A percentile compares a stretch with the other conserved stretches of the same genome.
phyloP scores from a whole-genome alignment of 495 filamentous ascomycete genomes.

The Penicillium soppii region DNA sequence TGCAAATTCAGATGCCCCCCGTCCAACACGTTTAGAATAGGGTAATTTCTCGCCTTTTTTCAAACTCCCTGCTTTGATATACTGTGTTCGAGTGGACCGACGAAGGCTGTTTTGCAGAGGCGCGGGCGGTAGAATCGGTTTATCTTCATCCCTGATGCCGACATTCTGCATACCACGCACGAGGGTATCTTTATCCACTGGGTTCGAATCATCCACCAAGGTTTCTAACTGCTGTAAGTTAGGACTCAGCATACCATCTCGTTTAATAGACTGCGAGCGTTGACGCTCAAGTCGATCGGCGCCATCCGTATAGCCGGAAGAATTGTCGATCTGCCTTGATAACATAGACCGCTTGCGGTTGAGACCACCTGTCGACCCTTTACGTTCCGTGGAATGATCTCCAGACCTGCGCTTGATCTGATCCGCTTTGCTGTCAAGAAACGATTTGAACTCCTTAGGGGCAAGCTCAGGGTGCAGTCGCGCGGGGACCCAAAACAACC shows the following conservation, averaged over 20 bases:
- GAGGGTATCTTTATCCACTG: slow-evolving; percentile 40
- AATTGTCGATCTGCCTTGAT: slow-evolving; percentile 82
- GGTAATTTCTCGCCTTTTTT: slow-evolving; percentile 74
- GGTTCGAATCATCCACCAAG: slow-evolving; percentile 78
- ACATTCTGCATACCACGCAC: slow-evolving; percentile 38
- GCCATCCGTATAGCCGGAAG: slow-evolving; percentile 78
- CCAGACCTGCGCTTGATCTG: slow-evolving; percentile 82
- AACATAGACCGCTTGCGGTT: slow-evolving; percentile 94
- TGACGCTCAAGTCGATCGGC: slow-evolving; percentile 81
- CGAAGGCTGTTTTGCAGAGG: slow-evolving; percentile 77
- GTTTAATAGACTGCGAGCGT: slow-evolving; percentile 55
- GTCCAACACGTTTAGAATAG: slow-evolving; percentile 71
- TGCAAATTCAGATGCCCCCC: slow-evolving; percentile 55
- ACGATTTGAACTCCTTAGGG: slow-evolving; percentile 94
- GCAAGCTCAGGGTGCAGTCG: slow-evolving; percentile 92
- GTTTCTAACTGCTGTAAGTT: slow-evolving; percentile 71
- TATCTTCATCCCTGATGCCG: slow-evolving; percentile 69
- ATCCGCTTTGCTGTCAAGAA: slow-evolving; percentile 88
- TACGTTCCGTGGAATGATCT: slow-evolving; percentile 60
- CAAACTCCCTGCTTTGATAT: slow-evolving; percentile 76
- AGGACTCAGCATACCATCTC: slow-evolving; percentile 55
- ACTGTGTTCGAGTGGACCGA: slow-evolving; percentile 88
- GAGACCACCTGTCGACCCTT: slow-evolving; percentile 61
- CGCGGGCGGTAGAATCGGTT: slow-evolving; percentile 76
- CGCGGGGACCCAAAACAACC: slow-evolving; percentile 94